Base-by-base conservation (phyloP, 2,329 filamentous ascomycete genomes). In the Xylaria sp. region DNA sequence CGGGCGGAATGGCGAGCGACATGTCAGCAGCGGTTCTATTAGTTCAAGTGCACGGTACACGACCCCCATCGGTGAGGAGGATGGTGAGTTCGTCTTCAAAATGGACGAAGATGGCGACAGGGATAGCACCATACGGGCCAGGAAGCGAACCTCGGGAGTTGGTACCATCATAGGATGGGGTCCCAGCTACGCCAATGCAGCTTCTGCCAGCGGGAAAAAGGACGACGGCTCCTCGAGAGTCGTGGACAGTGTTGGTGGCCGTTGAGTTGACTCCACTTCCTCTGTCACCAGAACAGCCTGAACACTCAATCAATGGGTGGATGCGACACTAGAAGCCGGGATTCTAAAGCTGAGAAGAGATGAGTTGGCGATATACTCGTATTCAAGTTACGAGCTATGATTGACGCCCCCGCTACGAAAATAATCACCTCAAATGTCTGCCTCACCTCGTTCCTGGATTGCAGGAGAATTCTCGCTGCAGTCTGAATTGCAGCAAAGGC, bases 51-150 rank as follows among this genome's bases (percentile, higher is more conserved):
- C 87, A 23, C 82, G 89, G 18, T 90, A 89, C 76, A 88, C 88
- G 1, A 90, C 88, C 0, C 88, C 88, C 2, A 90, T 91, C 70
- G 88, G 90, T 68, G 89, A 90, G 75, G 89, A 91, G 73, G 88
- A 90, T 65, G 83, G 87, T 3, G 85, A 88, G 31, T 90, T 90
- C 72, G 86, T 91, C 15, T 91, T 91, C 76, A 87, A 82, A 75
- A 90, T 91, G 88, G 89, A 91, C 73, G 87, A 89, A 65, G 87
- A 88, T 31, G 86, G 87, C 25, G 87, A 89, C 39, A 81, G 84
- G 25, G 81, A 85, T 46, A 79, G 79, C 12, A 81, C 82, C 20
- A 80, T 81, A 65, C 81, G 82, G 51, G 81, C 82, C 10, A 80
- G 84, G 61, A 88, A 87, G 79, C 84, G 86, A 65, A 81, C 78